phyloP scores from a whole-genome alignment of 1,139 yeast species.

The Hemisphaericaspora lyxosophila region DNA sequence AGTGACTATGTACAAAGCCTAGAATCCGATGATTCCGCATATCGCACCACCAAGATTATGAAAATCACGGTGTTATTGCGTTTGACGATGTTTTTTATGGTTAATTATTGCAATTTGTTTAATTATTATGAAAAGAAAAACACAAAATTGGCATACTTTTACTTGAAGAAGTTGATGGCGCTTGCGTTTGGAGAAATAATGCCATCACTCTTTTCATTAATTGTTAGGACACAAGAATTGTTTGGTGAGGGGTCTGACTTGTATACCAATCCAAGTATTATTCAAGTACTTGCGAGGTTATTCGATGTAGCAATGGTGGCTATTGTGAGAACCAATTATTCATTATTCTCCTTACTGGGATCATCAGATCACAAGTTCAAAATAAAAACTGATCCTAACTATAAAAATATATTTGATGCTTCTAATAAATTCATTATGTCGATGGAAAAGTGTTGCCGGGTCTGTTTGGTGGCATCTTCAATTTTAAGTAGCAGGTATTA shows the following conservation, averaged over 20 bases:
- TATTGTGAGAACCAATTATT: conserved; percentile 27
- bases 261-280: conserved; percentile 40
- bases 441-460: conserved; percentile 33
- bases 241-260: conserved; percentile 34
- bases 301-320: conserved; percentile 32
- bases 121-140: conserved; percentile 32
- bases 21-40: conserved; percentile 12
- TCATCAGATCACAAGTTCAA: conserved; percentile 18
- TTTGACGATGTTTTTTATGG: conserved; percentile 26
- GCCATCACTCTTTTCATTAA: conserved; percentile 34
- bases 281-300: conserved; percentile 36
- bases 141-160: conserved; percentile 24
- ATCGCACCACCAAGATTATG: conserved; percentile 35
- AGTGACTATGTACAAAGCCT: conserved; percentile 32
- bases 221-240: conserved; percentile 22
- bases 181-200: conserved; percentile 31
- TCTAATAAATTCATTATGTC: conserved; percentile 26
- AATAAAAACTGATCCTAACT: conserved; percentile 16
- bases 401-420: conserved; percentile 18
- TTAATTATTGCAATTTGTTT: conserved; percentile 34
- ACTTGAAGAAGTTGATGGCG: conserved; percentile 28
- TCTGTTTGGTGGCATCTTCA: conserved; percentile 30
- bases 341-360: conserved; percentile 16
- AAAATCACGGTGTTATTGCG: conserved; percentile 30
- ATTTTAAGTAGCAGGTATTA: conserved; percentile 43